Conservation (phyloP, 1,284 basidiomycete species). For the Neotropicomus parvogracilis region DNA sequence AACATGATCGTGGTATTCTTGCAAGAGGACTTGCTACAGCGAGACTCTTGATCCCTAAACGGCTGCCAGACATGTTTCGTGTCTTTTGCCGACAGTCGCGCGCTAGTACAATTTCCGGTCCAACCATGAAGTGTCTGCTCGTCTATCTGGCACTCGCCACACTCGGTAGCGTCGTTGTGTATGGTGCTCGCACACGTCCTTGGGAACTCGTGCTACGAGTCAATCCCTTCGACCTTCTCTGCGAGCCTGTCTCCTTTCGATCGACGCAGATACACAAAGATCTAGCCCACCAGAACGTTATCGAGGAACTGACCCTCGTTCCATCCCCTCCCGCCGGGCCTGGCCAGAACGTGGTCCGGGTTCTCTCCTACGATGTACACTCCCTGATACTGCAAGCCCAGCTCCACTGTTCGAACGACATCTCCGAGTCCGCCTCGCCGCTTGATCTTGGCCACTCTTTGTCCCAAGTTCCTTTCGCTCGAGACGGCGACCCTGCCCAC, state of each 20-base stretch:
- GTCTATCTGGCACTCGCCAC: neutral
- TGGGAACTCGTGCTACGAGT: constrained; percentile 26
- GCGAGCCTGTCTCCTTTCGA: constrained; percentile 20
- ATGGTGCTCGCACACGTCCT: constrained; percentile 2
- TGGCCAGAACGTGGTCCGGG: constrained; percentile 16
- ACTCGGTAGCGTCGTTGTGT: constrained; percentile 8
- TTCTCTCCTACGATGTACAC: constrained; percentile 21
- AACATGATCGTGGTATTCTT: constrained; percentile 31
- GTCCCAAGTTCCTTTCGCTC: constrained; percentile 15
- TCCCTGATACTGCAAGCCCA: constrained; percentile 22
- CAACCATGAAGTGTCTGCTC: constrained; percentile 18
- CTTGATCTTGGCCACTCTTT: neutral
- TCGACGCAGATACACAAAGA: constrained; percentile 22
- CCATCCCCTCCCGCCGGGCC: constrained; percentile 11
- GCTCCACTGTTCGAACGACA: constrained; percentile 26
- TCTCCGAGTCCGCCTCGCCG: constrained; percentile 7
- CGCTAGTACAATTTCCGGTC: too few relatives aligned
- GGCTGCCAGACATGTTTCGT: too few relatives aligned
- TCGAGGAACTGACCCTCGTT: constrained; percentile 14
- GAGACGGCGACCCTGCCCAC: neutral
- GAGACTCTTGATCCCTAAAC: constrained; percentile 23
- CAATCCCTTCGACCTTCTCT: constrained; percentile 15
- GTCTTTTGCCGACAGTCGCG: too few relatives aligned
- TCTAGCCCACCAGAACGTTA: constrained; percentile 9
- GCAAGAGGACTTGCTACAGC: constrained; percentile 9